phyloP scores from a whole-genome alignment of 2,329 filamentous ascomycete species.

The Hymenoscyphus linearis region DNA sequence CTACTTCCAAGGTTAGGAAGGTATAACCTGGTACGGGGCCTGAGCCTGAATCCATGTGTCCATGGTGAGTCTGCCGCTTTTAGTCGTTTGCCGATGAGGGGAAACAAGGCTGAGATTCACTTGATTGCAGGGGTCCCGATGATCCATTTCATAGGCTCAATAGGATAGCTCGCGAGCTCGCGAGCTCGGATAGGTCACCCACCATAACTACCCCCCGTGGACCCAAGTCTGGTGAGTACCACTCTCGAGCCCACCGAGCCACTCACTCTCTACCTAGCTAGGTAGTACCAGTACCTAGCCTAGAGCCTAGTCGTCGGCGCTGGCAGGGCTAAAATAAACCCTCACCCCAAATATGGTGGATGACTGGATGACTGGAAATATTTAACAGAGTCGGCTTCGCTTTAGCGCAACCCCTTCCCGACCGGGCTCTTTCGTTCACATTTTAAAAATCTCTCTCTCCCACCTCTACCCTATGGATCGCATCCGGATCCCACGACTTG shows the following conservation, averaged over 20 bases:
- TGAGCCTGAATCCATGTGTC: no score
- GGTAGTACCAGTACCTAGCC: background rate
- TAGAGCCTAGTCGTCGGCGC: background rate
- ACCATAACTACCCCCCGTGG: no score
- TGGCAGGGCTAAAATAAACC: background rate
- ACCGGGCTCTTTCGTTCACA: slow-evolving; percentile 1
- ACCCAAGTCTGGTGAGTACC: no score
- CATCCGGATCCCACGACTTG: slow-evolving; percentile 24
- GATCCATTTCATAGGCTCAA: no score
- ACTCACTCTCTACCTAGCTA: no score
- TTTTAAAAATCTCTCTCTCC: background rate
- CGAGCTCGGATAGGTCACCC: background rate
- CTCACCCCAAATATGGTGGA: background rate
- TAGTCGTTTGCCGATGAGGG: background rate
- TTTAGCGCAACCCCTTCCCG: background rate
- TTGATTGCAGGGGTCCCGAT: background rate
- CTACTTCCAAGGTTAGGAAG: no score
- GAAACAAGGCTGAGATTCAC: background rate
- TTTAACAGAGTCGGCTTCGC: background rate
- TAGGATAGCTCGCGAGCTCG: no score
- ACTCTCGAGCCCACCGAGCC: no score
- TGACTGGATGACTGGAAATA: background rate
- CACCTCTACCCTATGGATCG: slow-evolving; percentile 26
- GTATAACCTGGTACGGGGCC: no score
- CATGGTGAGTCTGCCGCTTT: background rate